phyloP scores from a whole-genome alignment of 805 yeast genomes.

The Yarrowia alimentaria region DNA sequence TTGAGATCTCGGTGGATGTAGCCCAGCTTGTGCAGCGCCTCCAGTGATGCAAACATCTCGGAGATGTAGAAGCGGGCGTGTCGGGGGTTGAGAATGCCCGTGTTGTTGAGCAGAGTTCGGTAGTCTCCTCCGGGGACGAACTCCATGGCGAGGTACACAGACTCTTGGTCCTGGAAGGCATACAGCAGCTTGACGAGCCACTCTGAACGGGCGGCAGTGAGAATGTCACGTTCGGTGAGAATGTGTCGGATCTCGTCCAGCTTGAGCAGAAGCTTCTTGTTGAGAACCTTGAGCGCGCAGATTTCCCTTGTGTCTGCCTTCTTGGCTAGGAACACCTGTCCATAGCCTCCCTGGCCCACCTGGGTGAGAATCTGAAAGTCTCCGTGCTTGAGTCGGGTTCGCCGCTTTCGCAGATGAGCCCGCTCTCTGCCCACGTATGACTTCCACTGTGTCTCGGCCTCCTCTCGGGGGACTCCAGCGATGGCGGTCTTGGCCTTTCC shows the following conservation, averaged over 20 bases:
- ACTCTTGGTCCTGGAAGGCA: slow-evolving; percentile 91
- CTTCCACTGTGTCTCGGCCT: slow-evolving; percentile 63
- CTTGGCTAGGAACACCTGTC: slow-evolving; percentile 94
- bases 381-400: slow-evolving; percentile 88
- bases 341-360: slow-evolving; percentile 99
- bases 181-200: slow-evolving; percentile 93
- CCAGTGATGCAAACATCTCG: slow-evolving; percentile 95
- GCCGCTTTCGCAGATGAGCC: slow-evolving; percentile 77
- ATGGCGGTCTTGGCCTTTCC: slow-evolving; percentile 59
- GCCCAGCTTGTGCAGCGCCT: slow-evolving; percentile 90
- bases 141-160: slow-evolving; percentile 95
- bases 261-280: slow-evolving; percentile 79
- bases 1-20: slow-evolving; percentile 96
- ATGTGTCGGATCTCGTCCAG: slow-evolving; percentile 95
- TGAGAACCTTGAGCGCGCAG: slow-evolving; percentile 90
- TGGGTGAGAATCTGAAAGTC: slow-evolving; percentile 97
- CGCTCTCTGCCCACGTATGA: slow-evolving; percentile 82
- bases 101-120: slow-evolving; percentile 88
- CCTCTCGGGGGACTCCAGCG: slow-evolving; percentile 40
- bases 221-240: slow-evolving; percentile 90
- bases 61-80: slow-evolving; percentile 94
- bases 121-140: slow-evolving; percentile 99
- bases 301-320: slow-evolving; percentile 93
- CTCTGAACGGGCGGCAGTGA: slow-evolving; percentile 92
- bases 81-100: slow-evolving; percentile 88